Evolutionary conservation across 1,139 yeast species (phyloP).

Genomic region (Scheffersomyces segobiensis): DNA sequence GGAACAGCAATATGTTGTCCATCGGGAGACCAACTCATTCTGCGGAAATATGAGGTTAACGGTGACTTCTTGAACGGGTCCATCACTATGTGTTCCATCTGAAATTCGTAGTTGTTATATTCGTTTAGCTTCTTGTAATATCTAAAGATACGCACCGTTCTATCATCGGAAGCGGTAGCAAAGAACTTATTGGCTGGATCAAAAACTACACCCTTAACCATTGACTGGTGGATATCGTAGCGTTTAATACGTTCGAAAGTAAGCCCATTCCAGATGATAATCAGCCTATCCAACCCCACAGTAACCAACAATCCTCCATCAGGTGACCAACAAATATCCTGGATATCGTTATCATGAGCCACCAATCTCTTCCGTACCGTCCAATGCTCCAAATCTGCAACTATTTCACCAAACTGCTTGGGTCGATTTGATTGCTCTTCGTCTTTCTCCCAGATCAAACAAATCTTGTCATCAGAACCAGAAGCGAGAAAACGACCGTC

Average conservation of each 20-base stretch:
- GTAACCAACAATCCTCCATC: conserved; percentile 87
- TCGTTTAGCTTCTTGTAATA: conserved; percentile 69
- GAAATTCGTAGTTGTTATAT: conserved; percentile 72
- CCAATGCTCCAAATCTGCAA: conserved; percentile 85
- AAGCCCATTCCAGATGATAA: conserved; percentile 89
- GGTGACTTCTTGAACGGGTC: conserved; percentile 91
- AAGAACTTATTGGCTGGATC: conserved; percentile 98
- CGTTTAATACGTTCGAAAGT: conserved; percentile 89
- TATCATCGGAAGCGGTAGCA: conserved; percentile 95
- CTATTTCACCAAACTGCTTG: conserved; percentile 50
- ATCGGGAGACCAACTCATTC: conserved; percentile 97
- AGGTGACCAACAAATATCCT: conserved; percentile 97
- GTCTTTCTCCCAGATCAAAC: conserved; percentile 91
- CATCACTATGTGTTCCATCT: conserved; percentile 77
- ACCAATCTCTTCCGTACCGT: conserved; percentile 86
- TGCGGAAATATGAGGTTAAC: conserved; percentile 84
- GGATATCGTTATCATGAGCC: conserved; percentile 96
- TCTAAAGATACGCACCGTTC: conserved; percentile 83
- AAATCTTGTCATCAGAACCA: conserved; percentile 92
- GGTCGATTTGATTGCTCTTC: conserved; percentile 52
- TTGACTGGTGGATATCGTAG: conserved; percentile 90
- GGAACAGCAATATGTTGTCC: conserved; percentile 97
- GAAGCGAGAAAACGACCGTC: conserved; percentile 88
- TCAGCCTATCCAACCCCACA: conserved; percentile 89
- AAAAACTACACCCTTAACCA: conserved; percentile 94